Conservation (phyloP, 768 basidiomycete species). For the Kwoniella mangroviensis region DNA sequence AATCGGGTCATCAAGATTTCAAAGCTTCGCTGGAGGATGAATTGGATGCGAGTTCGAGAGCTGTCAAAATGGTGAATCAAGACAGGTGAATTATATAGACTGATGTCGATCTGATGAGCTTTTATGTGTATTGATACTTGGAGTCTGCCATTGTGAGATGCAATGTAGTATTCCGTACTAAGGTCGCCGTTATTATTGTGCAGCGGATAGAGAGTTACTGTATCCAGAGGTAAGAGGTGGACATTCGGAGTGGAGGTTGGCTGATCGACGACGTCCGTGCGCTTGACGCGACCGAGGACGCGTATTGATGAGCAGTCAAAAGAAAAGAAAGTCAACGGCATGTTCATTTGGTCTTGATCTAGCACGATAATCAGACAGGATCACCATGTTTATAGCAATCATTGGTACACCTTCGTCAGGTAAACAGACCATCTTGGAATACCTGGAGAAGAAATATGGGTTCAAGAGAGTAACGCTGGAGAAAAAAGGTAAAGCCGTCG, state of each 20-base stretch:
- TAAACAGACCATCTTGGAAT: slow-evolving; percentile 57
- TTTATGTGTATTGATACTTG: too few species aligned
- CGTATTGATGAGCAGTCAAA: not conserved
- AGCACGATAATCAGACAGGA: not conserved
- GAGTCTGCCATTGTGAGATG: too few species aligned
- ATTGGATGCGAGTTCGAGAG: not conserved
- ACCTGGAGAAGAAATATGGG: slow-evolving; percentile 51
- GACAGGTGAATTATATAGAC: not conserved
- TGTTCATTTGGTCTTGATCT: not conserved
- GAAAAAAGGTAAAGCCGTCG: not conserved
- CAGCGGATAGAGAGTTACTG: too few species aligned
- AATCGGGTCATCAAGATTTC: not conserved
- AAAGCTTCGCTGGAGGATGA: not conserved
- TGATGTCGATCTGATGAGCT: too few species aligned
- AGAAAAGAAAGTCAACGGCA: not conserved
- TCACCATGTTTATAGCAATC: slow-evolving; percentile 59
- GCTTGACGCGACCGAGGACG: not conserved
- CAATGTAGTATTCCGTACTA: too few species aligned
- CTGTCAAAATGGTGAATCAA: too few species aligned
- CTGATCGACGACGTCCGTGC: not conserved
- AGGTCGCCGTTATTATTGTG: too few species aligned
- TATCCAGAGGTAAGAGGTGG: not conserved
- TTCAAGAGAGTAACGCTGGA: slow-evolving; percentile 55
- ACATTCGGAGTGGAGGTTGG: slow-evolving; percentile 7
- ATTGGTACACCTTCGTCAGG: slow-evolving; percentile 59